A percentile compares a stretch with the other conserved stretches of the same genome.
Evolutionary conservation across 2,329 filamentous ascomycete species (phyloP).

Genomic region (Leptographium lundbergii): DNA sequence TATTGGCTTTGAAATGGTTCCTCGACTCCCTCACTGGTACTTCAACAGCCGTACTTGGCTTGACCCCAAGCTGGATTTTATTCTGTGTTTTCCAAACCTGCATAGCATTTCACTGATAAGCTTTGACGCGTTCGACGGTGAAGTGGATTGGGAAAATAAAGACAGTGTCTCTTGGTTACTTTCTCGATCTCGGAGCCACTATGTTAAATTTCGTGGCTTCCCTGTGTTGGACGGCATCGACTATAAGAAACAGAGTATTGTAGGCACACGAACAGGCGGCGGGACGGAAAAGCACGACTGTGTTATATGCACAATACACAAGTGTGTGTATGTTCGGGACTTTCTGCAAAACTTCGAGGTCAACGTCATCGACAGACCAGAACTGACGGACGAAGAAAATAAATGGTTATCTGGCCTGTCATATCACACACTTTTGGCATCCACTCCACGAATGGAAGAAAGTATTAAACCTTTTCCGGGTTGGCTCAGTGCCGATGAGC

Average conservation of each 20-base stretch:
- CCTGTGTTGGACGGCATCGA: conserved; percentile 4
- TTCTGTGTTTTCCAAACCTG: conserved; percentile 10
- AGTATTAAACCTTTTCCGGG: neutral
- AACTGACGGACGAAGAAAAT: conserved; percentile 4
- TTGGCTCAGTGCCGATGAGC: neutral
- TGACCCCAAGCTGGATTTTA: conserved; percentile 7
- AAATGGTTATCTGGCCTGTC: conserved; percentile 3
- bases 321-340: conserved; percentile 10
- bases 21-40: conserved; percentile 10
- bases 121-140: conserved; percentile 6
- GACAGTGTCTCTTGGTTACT: conserved; percentile 8
- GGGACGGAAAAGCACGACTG: conserved; percentile 8
- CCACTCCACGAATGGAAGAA: neutral
- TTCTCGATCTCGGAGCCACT: conserved; percentile 2
- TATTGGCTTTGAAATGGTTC: conserved; percentile 12
- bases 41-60: conserved; percentile 3
- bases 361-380: neutral
- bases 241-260: conserved; percentile 3
- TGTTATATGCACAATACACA: conserved; percentile 13
- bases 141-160: conserved; percentile 8
- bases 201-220: conserved; percentile 8
- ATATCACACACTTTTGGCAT: conserved; percentile 6
- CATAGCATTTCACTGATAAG: conserved; percentile 11
- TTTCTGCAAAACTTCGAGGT: conserved; percentile 1
- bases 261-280: conserved; percentile 3